Percentiles rank a stretch among this genome's conserved stretches.
These are phyloP conservation scores for Microcos paniculata DNA, from an alignment of 345 rosid species.

Conservation along the genomic window DNA sequence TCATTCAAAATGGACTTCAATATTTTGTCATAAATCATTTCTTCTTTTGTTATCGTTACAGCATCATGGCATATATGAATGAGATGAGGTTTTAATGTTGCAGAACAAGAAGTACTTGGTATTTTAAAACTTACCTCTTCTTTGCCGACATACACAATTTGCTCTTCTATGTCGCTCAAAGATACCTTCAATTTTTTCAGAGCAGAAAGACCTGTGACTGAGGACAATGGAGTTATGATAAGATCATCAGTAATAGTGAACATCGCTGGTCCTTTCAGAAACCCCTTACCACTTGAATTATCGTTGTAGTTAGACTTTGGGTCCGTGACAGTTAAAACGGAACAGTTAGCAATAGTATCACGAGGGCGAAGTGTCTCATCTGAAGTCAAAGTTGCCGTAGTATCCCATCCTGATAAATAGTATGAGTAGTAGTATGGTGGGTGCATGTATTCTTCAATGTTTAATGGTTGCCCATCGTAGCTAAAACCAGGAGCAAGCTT, in stretches of 20 bases:
- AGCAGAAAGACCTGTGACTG: background rate
- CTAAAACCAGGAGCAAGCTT: constrained; percentile 18
- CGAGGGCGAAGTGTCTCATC: background rate
- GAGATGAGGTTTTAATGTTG: background rate
- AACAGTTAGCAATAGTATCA: background rate
- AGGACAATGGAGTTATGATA: constrained; percentile 16
- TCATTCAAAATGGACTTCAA: too few species aligned
- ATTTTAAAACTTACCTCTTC: constrained; percentile 18
- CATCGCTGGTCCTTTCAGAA: constrained; percentile 6
- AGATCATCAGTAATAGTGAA: constrained; percentile 25
- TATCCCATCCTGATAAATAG: rapidly evolving
- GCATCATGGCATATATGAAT: too few species aligned
- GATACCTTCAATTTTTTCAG: constrained; percentile 15
- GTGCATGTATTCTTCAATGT: background rate
- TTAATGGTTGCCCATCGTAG: constrained; percentile 1
- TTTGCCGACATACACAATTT: constrained; percentile 4
- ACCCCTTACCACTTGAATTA: constrained; percentile 9
- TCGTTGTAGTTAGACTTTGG: constrained; percentile 3
- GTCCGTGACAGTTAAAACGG: constrained; percentile 7
- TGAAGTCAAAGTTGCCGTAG: background rate
- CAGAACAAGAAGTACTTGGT: background rate
- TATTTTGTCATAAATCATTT: too few species aligned
- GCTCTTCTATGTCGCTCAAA: constrained; percentile 17
- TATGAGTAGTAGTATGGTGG: background rate
- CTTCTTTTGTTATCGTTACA: too few species aligned